These are phyloP conservation scores for Hygrocybe punicea DNA, from an alignment of 768 basidiomycete genomes.

Conservation along the genomic window DNA sequence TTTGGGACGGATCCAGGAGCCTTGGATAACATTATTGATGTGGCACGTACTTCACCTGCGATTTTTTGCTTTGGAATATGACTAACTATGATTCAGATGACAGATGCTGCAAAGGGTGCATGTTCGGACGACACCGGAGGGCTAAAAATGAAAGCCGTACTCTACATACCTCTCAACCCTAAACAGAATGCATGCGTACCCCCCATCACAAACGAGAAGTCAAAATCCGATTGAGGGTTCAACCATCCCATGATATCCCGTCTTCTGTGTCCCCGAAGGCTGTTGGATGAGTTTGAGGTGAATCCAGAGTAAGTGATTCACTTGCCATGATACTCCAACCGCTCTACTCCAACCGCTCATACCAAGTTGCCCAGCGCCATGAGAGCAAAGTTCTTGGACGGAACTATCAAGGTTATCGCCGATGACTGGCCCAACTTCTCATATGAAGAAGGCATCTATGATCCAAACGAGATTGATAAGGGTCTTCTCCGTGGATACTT, in stretches of 20 bases:
- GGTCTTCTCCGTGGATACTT: constrained; percentile 5
- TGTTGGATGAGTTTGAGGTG: constrained; percentile 10
- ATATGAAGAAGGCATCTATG: constrained; percentile 2
- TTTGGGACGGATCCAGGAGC: neutral
- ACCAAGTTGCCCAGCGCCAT: neutral
- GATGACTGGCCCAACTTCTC: constrained; percentile 3
- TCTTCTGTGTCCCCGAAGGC: constrained; percentile 23
- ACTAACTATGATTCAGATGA: neutral
- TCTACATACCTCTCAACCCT: neutral
- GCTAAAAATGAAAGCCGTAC: neutral
- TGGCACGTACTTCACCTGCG: neutral
- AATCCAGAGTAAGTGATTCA: neutral
- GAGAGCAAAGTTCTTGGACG: neutral
- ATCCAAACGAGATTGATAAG: neutral
- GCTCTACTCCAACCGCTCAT: neutral
- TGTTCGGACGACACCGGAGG: neutral
- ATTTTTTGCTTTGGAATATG: neutral
- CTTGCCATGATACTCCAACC: neutral
- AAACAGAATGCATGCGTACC: constrained; percentile 12
- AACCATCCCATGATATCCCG: constrained; percentile 27
- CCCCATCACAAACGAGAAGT: constrained; percentile 11
- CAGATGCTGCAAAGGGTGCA: neutral
- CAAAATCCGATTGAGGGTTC: constrained; percentile 10
- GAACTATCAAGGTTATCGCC: neutral
- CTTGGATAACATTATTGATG: neutral